A percentile compares a stretch with the other conserved stretches of the same genome.
phyloP scores from a whole-genome alignment of 116 monocot genomes.

The Posidonia oceanica region DNA sequence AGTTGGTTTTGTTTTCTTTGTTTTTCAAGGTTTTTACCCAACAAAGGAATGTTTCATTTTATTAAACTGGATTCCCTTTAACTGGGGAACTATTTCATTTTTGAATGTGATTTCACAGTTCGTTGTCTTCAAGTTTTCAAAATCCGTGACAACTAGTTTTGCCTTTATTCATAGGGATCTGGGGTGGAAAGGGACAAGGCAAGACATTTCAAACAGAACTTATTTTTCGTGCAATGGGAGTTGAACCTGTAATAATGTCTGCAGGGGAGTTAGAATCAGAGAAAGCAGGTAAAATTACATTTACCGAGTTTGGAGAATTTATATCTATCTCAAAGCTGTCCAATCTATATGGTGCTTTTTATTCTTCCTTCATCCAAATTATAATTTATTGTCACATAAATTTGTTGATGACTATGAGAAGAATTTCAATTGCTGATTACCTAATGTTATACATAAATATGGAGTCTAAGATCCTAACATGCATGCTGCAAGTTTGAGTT shows the following conservation, averaged over 20 bases:
- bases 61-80: too few relatives aligned
- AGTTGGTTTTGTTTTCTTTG: too few relatives aligned
- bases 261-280: constrained; percentile 93
- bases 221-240: constrained; percentile 79
- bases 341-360: background rate
- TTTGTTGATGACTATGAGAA: background rate
- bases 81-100: too few relatives aligned
- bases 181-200: constrained; percentile 98
- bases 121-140: background rate
- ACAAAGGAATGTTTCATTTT: too few relatives aligned
- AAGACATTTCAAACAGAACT: constrained; percentile 99
- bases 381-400: too few relatives aligned
- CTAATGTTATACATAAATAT: too few relatives aligned
- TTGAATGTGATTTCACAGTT: too few relatives aligned
- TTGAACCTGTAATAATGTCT: constrained; percentile 89
- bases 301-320: background rate
- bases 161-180: constrained; percentile 44
- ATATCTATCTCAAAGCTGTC: background rate
- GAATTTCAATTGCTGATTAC: background rate
- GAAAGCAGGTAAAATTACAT: constrained; percentile 43
- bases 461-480: too few relatives aligned
- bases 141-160: background rate
- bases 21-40: too few relatives aligned
- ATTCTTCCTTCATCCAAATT: background rate
- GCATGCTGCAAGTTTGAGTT: too few relatives aligned